phyloP scores from a whole-genome alignment of 495 filamentous ascomycete species.

The Aspergillus coremiiformis region DNA sequence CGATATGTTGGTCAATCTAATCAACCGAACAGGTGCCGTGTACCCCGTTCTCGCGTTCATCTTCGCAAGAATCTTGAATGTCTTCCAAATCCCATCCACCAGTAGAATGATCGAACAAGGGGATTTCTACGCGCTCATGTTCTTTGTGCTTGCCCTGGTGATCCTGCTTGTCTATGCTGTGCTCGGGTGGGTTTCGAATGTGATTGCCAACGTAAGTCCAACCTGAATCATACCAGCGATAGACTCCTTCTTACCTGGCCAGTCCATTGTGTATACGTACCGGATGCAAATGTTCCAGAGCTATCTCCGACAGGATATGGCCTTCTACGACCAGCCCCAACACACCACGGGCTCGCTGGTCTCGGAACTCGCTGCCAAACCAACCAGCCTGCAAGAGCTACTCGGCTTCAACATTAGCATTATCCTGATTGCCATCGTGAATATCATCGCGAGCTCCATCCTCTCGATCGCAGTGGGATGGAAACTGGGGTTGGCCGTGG shows the following conservation, averaged over 20 bases:
- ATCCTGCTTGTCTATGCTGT: constrained; percentile 36
- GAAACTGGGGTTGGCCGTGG: constrained; percentile 50
- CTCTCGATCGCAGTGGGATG: constrained; percentile 46
- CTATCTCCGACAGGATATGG: constrained; percentile 41
- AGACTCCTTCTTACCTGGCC: not conserved
- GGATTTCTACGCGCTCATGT: constrained; percentile 45
- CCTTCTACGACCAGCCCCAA: constrained; percentile 39
- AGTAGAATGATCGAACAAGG: not conserved
- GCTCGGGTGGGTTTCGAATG: constrained; percentile 8
- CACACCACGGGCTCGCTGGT: constrained; percentile 38
- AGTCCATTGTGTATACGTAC: constrained; percentile 29
- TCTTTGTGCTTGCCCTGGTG: constrained; percentile 45
- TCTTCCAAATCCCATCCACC: not conserved
- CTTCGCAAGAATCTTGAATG: not conserved
- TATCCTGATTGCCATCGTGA: constrained; percentile 27
- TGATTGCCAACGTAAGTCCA: constrained; percentile 5
- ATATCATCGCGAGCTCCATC: constrained; percentile 41
- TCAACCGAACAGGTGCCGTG: not conserved
- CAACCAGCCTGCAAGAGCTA: constrained; percentile 50
- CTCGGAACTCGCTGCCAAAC: constrained; percentile 43
- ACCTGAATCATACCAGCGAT: not conserved
- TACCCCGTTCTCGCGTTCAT: not conserved
- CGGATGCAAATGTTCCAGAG: constrained; percentile 41
- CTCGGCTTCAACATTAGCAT: constrained; percentile 28
- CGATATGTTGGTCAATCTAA: not conserved